phyloP scores from a whole-genome alignment of 2,329 filamentous ascomycete genomes.

The Aspergillus quadricinctus region DNA sequence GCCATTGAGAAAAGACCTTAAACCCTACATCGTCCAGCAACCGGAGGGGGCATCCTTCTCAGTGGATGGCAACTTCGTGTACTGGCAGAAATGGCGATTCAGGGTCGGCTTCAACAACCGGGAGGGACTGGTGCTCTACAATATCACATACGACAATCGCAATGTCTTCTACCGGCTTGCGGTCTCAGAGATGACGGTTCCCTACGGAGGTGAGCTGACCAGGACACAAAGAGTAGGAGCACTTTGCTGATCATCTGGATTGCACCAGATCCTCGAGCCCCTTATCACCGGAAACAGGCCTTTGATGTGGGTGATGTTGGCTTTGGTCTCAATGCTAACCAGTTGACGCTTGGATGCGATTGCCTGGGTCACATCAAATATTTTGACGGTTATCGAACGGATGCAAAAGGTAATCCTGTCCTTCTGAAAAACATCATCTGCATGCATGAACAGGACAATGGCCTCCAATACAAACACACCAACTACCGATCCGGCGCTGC shows the following conservation, averaged over 20 bases:
- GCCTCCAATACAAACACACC: constrained; percentile 67
- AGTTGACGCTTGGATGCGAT: constrained; percentile 66
- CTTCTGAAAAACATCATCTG: constrained; percentile 64
- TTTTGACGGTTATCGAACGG: constrained; percentile 54
- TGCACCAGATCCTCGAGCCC: constrained; percentile 56
- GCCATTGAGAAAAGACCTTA: constrained; percentile 56
- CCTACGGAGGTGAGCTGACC: constrained; percentile 33
- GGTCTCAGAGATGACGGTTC: constrained; percentile 62
- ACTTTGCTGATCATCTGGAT: neutral
- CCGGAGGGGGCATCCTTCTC: constrained; percentile 62
- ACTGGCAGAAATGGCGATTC: constrained; percentile 65
- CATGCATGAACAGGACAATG: constrained; percentile 66
- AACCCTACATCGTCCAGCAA: constrained; percentile 61
- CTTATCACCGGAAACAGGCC: constrained; percentile 65
- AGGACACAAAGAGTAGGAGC: neutral
- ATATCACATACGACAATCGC: constrained; percentile 60
- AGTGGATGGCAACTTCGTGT: constrained; percentile 52
- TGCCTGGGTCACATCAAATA: constrained; percentile 68
- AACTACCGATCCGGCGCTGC: constrained; percentile 65
- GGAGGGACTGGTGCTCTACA: constrained; percentile 65
- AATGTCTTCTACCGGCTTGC: constrained; percentile 64
- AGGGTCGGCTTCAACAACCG: constrained; percentile 59
- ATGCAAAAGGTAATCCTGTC: constrained; percentile 56
- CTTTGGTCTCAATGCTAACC: constrained; percentile 64
- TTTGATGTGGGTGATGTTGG: constrained; percentile 67